Evolutionary conservation across 257 asterid genomes (phyloP), one percentile per base, ranked within the genome.

Genomic region (Rubia yunnanensis): DNA sequence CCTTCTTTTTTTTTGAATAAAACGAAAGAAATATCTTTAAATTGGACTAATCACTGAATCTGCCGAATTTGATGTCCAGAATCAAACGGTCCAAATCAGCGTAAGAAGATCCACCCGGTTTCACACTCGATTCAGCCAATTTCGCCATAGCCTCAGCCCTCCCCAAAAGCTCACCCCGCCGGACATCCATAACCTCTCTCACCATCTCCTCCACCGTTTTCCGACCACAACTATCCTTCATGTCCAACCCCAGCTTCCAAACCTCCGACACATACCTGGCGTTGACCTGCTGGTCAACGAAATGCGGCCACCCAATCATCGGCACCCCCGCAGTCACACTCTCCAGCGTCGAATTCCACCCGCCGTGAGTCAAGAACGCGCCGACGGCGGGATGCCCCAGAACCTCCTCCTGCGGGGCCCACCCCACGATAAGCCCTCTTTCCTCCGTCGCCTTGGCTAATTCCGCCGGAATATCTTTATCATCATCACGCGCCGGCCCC

Each of bases 321-420:
- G 89, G 92, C 50, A 80, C 80, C 5, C 87, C 88, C 32, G 73
- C 89, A 7, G 67, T 75, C 1, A 81, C 46, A 54, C 85, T 85
- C 76, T 85, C 92, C 53, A 85, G 10, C 0, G 88, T 84, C 6
- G 95, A 87, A 68, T 87, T 87, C 92, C 95, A 87, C 23, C 95
- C 95, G 32, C 84, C 72, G 58, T 87, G 95, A 0, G 92, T 87
- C 78, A 85, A 72, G 66, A 87, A 85, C 14, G 86, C 89, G 4
- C 85, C 92, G 14, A 87, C 59, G 0, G 86, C 75, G 1, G 65
- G 72, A 68, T 87, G 92, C 13, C 74, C 76, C 76, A 87, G 66
- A 1, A 83, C 92, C 76, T 79, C 85, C 8, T 81, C 89, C 39
- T 88, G 95, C 2, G 87, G 88, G 0, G 88, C 90, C 96, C 96